These are phyloP conservation scores for Dactylorhiza incarnata DNA, from an alignment of 106 monocot species.

Conservation along the genomic window DNA sequence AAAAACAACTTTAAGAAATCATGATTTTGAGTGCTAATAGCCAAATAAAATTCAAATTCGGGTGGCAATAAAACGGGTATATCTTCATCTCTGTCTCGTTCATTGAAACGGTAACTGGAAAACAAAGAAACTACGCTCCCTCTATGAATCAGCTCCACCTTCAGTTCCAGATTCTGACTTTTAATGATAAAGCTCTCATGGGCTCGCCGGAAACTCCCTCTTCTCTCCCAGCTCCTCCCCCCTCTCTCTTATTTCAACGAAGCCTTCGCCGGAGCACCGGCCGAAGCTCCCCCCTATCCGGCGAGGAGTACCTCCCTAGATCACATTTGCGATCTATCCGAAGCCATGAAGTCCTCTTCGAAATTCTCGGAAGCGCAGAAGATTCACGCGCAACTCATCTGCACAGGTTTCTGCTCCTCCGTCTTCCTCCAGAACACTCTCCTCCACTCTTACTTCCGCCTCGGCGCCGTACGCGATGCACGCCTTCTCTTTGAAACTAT, in stretches of 20 bases:
- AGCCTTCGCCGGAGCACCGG: background rate
- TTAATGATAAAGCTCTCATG: slow-evolving; percentile 9
- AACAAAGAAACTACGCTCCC: too few relatives aligned
- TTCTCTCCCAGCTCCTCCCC: background rate
- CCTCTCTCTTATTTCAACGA: background rate
- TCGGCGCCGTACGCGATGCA: slow-evolving; percentile 38
- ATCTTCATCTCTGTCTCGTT: too few relatives aligned
- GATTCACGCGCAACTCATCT: slow-evolving; percentile 30
- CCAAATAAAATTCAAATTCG: too few relatives aligned
- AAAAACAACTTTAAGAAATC: too few relatives aligned
- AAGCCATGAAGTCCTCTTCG: background rate
- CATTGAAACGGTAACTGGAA: too few relatives aligned
- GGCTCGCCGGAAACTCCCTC: slow-evolving; percentile 1
- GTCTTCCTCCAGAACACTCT: slow-evolving; percentile 72
- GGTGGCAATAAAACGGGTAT: too few relatives aligned
- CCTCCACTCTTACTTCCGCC: slow-evolving; percentile 41
- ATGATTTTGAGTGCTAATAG: too few relatives aligned
- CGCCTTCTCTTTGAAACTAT: slow-evolving; percentile 30
- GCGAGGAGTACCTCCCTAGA: slow-evolving; percentile 1
- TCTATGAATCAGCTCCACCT: background rate
- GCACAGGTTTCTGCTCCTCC: slow-evolving; percentile 35
- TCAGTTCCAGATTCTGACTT: background rate
- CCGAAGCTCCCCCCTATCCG: background rate
- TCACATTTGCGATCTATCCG: background rate
- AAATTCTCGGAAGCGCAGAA: background rate